phyloP scores from a whole-genome alignment of 805 yeast genomes.

The Yarrowia porcina region DNA sequence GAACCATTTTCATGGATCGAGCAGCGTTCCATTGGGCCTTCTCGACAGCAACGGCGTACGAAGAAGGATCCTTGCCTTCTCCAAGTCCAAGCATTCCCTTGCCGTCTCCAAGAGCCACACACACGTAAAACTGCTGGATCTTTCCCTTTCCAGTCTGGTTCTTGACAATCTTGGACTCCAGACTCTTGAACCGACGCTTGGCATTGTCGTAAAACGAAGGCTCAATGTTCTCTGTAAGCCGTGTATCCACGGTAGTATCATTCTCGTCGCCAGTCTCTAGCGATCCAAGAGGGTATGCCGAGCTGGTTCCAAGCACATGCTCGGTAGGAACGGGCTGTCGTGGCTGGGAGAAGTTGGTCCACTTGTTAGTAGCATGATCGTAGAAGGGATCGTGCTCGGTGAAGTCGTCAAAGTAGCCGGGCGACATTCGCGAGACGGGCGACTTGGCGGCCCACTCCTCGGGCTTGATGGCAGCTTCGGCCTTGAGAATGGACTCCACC shows the following conservation, averaged over 20 bases:
- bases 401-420: slow-evolving; percentile 68
- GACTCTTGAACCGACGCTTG: slow-evolving; percentile 44
- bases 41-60: slow-evolving; percentile 66
- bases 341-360: slow-evolving; percentile 51
- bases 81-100: slow-evolving; percentile 95
- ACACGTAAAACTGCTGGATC: slow-evolving; percentile 72
- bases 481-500: slow-evolving; percentile 73
- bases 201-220: background rate
- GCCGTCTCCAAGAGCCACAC: slow-evolving; percentile 88
- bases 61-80: slow-evolving; percentile 81
- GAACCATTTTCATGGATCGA: slow-evolving; percentile 73
- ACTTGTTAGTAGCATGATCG: slow-evolving; percentile 55
- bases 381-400: slow-evolving; percentile 69
- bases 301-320: slow-evolving; percentile 46
- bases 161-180: slow-evolving; percentile 62
- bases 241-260: background rate
- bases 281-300: slow-evolving; percentile 5
- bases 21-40: slow-evolving; percentile 95
- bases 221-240: slow-evolving; percentile 2
- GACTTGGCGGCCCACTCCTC: slow-evolving; percentile 50
- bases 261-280: slow-evolving; percentile 4
- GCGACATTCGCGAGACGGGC: slow-evolving; percentile 54
- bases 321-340: slow-evolving; percentile 56
- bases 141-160: slow-evolving; percentile 93
- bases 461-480: slow-evolving; percentile 74